Evolutionary conservation across 805 yeast genomes (phyloP), one percentile per base, ranked within the genome.

Genomic region (Saccharomycopsis sp.): DNA sequence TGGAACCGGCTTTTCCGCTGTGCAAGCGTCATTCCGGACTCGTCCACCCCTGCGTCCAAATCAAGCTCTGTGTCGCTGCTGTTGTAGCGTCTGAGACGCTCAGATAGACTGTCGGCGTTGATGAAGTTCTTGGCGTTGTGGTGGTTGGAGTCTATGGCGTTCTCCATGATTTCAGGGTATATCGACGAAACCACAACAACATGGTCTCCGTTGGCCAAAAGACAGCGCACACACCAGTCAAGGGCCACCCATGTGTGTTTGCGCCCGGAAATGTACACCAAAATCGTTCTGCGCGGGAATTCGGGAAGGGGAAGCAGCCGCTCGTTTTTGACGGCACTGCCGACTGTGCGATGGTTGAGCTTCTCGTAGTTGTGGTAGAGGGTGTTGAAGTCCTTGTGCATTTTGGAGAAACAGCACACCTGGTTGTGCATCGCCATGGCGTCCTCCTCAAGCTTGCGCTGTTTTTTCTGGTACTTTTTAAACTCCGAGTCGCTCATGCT

Each of bases 211-310:
- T 83, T 73, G 63, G 79, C 82, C 2, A 85, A 69, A 12, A 85
- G 70, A 48, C 75, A 71, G 52, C 74, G 75, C 56, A 87, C 70
- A 4, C 81, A 73, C 84, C 88, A 88, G 68, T 88, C 96, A 24
- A 88, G 69, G 1, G 90, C 83, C 9, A 86, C 89, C 96, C 96
- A 88, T 0, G 94, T 85, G 71, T 87, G 92, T 57, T 73, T 76
- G 59, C 92, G 73, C 2, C 90, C 95, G 63, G 84, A 76, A 34
- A 88, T 73, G 66, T 86, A 86, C 29, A 85, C 82, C 67, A 87
- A 66, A 3, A 87, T 73, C 1, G 78, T 77, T 64, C 91, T 73
- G 44, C 74, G 73, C 0, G 83, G 82, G 51, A 82, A 68, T 0
- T 77, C 74, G 0, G 81, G 79, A 14, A 59, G 24, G 7, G 21